A percentile compares a stretch with the other conserved stretches of the same genome.
Evolutionary conservation across 2,329 filamentous ascomycete species (phyloP).

Genomic region (Colletotrichum cuscutae): DNA sequence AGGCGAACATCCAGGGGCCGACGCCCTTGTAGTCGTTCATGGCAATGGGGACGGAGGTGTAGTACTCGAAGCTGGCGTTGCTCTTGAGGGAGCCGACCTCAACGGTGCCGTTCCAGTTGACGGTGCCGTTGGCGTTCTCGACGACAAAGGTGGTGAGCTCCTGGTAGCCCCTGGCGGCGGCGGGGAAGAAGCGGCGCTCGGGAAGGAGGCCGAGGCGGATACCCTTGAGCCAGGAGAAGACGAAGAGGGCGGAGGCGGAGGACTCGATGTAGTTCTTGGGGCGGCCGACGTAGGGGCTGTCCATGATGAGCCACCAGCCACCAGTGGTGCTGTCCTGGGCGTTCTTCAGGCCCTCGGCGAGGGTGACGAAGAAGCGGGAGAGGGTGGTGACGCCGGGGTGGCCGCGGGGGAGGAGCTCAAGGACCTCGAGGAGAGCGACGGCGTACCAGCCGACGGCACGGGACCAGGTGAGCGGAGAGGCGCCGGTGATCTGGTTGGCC

Average conservation of each 20-base stretch:
- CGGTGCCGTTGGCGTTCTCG: conserved; percentile 56
- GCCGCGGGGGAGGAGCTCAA: conserved; percentile 54
- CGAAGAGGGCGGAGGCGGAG: conserved; percentile 68
- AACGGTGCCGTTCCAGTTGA: conserved; percentile 63
- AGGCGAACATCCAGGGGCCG: conserved; percentile 37
- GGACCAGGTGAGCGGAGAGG: conserved; percentile 63
- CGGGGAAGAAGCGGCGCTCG: conserved; percentile 49
- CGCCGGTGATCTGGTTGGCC: conserved; percentile 61
- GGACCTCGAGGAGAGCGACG: conserved; percentile 60
- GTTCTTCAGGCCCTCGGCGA: conserved; percentile 53
- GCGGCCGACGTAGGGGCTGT: conserved; percentile 54
- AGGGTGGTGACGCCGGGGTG: conserved; percentile 50
- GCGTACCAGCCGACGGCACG: conserved; percentile 65
- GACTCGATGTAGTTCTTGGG: conserved; percentile 70
- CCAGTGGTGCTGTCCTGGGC: conserved; percentile 53
- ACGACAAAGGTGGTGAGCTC: conserved; percentile 58
- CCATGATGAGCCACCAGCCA: conserved; percentile 70
- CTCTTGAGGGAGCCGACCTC: conserved; percentile 61
- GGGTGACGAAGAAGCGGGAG: conserved; percentile 50
- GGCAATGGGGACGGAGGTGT: conserved; percentile 20
- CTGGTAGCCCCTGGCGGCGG: conserved; percentile 47
- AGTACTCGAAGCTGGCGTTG: conserved; percentile 58
- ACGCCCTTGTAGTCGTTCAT: conserved; percentile 38
- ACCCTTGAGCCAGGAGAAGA: conserved; percentile 56
- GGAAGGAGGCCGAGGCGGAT: conserved; percentile 43